phyloP scores from a whole-genome alignment of 208 protist species.

The Wallacemonas sp. region DNA sequence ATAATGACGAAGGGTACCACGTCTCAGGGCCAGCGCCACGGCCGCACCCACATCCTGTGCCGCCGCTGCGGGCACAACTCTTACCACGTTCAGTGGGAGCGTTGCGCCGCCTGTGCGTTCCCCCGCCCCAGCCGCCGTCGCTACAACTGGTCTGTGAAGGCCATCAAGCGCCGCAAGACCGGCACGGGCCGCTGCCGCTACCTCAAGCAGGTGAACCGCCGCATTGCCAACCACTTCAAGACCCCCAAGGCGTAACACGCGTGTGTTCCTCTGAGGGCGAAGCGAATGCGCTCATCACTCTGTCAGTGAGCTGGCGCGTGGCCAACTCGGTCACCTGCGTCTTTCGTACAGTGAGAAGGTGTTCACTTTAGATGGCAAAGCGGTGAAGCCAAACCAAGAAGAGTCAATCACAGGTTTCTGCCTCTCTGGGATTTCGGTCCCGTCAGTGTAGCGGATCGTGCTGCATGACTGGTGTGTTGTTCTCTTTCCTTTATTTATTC shows the following conservation, averaged over 20 bases:
- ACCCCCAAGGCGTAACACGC: slow-evolving; percentile 43
- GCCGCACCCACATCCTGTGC: slow-evolving; percentile 96
- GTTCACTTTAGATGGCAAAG: no score
- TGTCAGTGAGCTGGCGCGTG: slow-evolving; percentile 12
- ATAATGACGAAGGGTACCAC: slow-evolving; percentile 84
- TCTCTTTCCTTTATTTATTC: slow-evolving; percentile 9
- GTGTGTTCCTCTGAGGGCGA: not conserved
- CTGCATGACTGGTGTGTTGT: no score
- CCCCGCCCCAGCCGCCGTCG: slow-evolving; percentile 95
- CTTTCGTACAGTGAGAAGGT: not conserved
- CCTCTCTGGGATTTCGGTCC: no score
- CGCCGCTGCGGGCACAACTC: slow-evolving; percentile 96
- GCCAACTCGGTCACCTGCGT: no score
- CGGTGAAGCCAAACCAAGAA: no score
- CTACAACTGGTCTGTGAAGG: slow-evolving; percentile 98
- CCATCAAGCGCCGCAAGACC: slow-evolving; percentile 96
- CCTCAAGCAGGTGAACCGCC: slow-evolving; percentile 91
- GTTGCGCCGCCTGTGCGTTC: slow-evolving; percentile 98
- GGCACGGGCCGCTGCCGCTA: slow-evolving; percentile 96
- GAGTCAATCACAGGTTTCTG: no score
- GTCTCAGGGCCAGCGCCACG: slow-evolving; percentile 70
- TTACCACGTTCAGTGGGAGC: slow-evolving; percentile 98
- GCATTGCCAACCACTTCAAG: slow-evolving; percentile 95
- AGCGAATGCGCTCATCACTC: not conserved
- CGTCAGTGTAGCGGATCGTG: no score